These are phyloP conservation scores for Stephania japonica DNA, from an alignment of 164 flowering plant genomes.

Conservation along the genomic window DNA sequence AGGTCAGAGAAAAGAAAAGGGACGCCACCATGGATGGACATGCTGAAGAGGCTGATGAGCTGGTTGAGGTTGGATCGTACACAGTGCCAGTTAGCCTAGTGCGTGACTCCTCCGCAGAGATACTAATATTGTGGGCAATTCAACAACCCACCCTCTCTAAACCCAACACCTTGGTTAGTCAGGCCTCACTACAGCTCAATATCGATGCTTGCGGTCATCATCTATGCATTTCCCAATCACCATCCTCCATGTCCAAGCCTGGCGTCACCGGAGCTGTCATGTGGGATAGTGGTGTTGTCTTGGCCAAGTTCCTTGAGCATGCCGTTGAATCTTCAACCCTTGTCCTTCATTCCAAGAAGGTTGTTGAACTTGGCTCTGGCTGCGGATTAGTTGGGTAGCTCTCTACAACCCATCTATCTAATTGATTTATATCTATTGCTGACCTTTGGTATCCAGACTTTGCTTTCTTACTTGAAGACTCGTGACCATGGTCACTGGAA, in stretches of 20 bases:
- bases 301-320: constrained; percentile 85
- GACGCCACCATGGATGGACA: constrained; percentile 21
- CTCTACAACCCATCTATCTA: background rate
- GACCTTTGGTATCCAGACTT: too few species aligned
- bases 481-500: too few species aligned
- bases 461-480: too few species aligned
- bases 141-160: constrained; percentile 67
- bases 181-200: constrained; percentile 59
- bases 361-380: constrained; percentile 84
- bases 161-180: constrained; percentile 69
- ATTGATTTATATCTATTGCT: too few species aligned
- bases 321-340: constrained; percentile 60
- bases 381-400: constrained; percentile 87
- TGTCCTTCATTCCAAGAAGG: constrained; percentile 60
- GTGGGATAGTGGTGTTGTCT: constrained; percentile 94
- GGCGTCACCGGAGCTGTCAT: constrained; percentile 92
- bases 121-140: constrained; percentile 73
- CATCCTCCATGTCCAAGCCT: constrained; percentile 71
- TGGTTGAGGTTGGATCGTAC: constrained; percentile 35
- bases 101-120: constrained; percentile 58
- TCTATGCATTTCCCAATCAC: constrained; percentile 76
- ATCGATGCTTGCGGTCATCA: constrained; percentile 79
- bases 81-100: constrained; percentile 38
- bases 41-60: constrained; percentile 8
- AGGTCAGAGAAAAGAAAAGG: background rate